phyloP scores from a whole-genome alignment of 257 asterid genomes.

The Eucommia ulmoides region DNA sequence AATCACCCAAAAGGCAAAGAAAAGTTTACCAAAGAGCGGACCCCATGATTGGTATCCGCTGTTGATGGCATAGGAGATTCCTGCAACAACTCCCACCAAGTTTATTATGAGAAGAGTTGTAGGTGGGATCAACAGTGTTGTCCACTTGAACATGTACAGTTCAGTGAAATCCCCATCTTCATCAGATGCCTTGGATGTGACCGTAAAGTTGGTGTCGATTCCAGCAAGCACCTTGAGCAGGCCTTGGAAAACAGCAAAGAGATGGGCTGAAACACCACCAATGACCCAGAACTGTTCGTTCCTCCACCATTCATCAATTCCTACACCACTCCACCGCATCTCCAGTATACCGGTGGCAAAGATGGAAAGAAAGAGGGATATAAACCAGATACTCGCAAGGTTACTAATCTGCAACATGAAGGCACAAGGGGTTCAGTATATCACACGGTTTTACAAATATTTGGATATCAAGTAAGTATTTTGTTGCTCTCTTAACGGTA shows the following conservation, averaged over 20 bases:
- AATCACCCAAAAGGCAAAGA: constrained; percentile 3
- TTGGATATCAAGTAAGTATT: no score
- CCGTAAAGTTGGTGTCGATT: constrained; percentile 91
- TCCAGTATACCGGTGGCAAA: constrained; percentile 94
- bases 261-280: constrained; percentile 91
- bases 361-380: constrained; percentile 88
- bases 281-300: constrained; percentile 99
- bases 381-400: constrained; percentile 89
- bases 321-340: constrained; percentile 98
- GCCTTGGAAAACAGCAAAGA: constrained; percentile 91
- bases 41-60: constrained; percentile 99
- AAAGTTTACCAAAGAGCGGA: constrained; percentile 55
- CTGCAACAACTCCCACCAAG: constrained; percentile 88
- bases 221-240: constrained; percentile 96
- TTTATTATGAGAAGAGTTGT: constrained; percentile 82
- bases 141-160: constrained; percentile 98
- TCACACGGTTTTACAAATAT: no score
- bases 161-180: constrained; percentile 87
- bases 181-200: constrained; percentile 87
- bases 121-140: constrained; percentile 84
- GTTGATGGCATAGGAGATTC: constrained; percentile 84
- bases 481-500: no score
- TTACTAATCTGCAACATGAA: constrained; percentile 66
- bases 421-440: no score
- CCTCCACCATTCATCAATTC: constrained; percentile 99